Evolutionary conservation across 768 basidiomycete species (phyloP), one percentile per base, ranked within the genome.

Genomic region (Tulasnella sp.): DNA sequence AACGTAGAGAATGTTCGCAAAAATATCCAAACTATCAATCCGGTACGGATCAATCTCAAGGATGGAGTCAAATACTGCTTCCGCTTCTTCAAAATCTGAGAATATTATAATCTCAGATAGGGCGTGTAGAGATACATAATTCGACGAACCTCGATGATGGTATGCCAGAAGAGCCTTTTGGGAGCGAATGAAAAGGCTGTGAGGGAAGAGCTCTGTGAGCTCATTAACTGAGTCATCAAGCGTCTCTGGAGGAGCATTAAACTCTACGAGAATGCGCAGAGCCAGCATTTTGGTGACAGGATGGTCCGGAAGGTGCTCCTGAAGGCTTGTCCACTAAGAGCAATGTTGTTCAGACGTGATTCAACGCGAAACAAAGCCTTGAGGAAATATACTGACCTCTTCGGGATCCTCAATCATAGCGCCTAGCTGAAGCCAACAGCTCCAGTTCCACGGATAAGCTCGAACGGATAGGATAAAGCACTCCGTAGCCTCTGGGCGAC

Each of bases 1-100:
- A 2, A 98, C 95, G 80, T 98, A 98, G 47, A 98, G 85, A 78
- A 98, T 97, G 78, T 98, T 97, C 71, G 95, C 96, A 79, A 91
- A 95, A 41, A 97, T 88, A 77, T 98, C 97, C 72, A 98, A 90
- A 77, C 97, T 92, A 75, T 99, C 97, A 72, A 97, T 87, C 32
- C 95, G 87, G 80, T 88, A 89, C 9, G 95, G 96, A 78, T 98
- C 95, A 40, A 89, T 78, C 2, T 82, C 80, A 39, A 92, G 85
- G 39, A 98, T 91, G 75, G 86, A 85, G 76, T 94, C 90, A 78
- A 98, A 99, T 77, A 94, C 89, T 36, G 81, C 81, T 78, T 92
- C 91, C 2, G 97, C 94, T 71, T 88, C 87, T 69, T 88, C 87
- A 79, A 94, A 97, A 77, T 98, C 97, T 98, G 75, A 74, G 52